Evolutionary conservation across 2,329 filamentous ascomycete genomes (phyloP).

Genomic region (Aspergillus melleus): DNA sequence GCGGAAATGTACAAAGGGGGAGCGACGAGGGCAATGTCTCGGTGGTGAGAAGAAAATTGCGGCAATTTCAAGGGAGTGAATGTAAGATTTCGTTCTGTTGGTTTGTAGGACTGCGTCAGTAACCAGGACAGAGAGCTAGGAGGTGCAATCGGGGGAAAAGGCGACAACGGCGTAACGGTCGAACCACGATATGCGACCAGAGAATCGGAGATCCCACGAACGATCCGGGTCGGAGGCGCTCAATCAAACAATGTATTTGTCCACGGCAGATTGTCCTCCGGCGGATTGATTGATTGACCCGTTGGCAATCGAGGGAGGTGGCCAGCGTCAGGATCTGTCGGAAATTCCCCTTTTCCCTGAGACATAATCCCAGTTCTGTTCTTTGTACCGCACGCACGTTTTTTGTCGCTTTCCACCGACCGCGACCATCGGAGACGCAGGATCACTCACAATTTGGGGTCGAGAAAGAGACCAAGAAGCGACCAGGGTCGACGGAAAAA

Average conservation of each 20-base stretch:
- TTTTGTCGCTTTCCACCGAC: slow-evolving; percentile 1
- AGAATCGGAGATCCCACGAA: slow-evolving; percentile 14
- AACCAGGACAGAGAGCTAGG: background rate
- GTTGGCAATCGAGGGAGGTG: slow-evolving; percentile 7
- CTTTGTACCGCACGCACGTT: slow-evolving; percentile 14
- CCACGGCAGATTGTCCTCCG: slow-evolving; percentile 26
- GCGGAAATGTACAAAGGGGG: slow-evolving; percentile 7
- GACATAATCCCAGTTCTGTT: slow-evolving; percentile 15
- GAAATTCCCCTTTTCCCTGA: slow-evolving; percentile 15
- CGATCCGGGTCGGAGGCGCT: slow-evolving; percentile 16
- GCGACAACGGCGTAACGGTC: slow-evolving; percentile 15
- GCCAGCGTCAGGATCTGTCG: slow-evolving; percentile 5
- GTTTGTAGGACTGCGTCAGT: slow-evolving; percentile 14
- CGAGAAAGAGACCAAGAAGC: background rate
- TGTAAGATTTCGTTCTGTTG: slow-evolving; percentile 9
- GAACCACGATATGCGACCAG: slow-evolving; percentile 17
- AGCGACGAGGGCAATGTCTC: background rate
- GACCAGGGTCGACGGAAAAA: background rate
- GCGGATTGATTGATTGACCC: slow-evolving; percentile 5
- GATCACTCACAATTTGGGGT: slow-evolving; percentile 7
- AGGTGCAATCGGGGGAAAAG: background rate
- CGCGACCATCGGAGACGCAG: slow-evolving; percentile 10
- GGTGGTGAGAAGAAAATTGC: slow-evolving; percentile 11
- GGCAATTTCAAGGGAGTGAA: slow-evolving; percentile 8
- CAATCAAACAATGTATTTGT: slow-evolving; percentile 35